Evolutionary conservation across 805 yeast species (phyloP).

Genomic region (Tetrapisispora iriomotensis): DNA sequence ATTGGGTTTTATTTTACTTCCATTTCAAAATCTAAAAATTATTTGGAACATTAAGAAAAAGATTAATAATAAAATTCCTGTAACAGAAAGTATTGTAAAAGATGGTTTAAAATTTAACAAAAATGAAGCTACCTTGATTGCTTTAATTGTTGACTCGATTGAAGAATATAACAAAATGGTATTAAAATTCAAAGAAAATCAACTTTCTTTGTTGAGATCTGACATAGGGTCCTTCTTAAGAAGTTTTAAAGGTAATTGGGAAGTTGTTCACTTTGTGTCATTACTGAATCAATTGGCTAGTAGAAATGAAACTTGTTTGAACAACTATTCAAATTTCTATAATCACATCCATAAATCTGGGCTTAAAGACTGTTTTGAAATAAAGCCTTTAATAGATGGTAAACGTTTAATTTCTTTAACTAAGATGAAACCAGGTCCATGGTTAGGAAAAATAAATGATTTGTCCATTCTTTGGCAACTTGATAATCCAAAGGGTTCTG

Average conservation of each 20-base stretch:
- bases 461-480: slow-evolving; percentile 65
- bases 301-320: slow-evolving; percentile 11
- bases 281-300: slow-evolving; percentile 13
- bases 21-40: slow-evolving; percentile 14
- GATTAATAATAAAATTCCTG: slow-evolving; percentile 15
- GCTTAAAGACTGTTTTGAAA: slow-evolving; percentile 23
- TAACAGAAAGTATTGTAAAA: slow-evolving; percentile 41
- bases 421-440: slow-evolving; percentile 69
- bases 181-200: slow-evolving; percentile 8
- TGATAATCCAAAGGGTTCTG: slow-evolving; percentile 50
- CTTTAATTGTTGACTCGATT: slow-evolving; percentile 34
- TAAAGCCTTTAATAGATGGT: slow-evolving; percentile 70
- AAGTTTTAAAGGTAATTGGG: slow-evolving; percentile 44
- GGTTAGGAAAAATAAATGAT: slow-evolving; percentile 57
- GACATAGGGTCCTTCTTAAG: slow-evolving; percentile 52
- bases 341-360: slow-evolving; percentile 16
- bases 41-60: slow-evolving; percentile 22
- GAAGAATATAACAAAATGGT: slow-evolving; percentile 24
- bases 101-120: slow-evolving; percentile 65
- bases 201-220: slow-evolving; percentile 34
- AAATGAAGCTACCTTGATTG: slow-evolving; percentile 42
- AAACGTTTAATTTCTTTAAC: slow-evolving; percentile 47
- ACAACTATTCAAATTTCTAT: slow-evolving; percentile 29
- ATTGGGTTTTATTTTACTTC: slow-evolving; percentile 14
- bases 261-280: slow-evolving; percentile 33